Evolutionary conservation across 176 grass and related monocot species (phyloP), one percentile per base, ranked within the genome.

Genomic region (bread wheat (Triticum aestivum)): DNA sequence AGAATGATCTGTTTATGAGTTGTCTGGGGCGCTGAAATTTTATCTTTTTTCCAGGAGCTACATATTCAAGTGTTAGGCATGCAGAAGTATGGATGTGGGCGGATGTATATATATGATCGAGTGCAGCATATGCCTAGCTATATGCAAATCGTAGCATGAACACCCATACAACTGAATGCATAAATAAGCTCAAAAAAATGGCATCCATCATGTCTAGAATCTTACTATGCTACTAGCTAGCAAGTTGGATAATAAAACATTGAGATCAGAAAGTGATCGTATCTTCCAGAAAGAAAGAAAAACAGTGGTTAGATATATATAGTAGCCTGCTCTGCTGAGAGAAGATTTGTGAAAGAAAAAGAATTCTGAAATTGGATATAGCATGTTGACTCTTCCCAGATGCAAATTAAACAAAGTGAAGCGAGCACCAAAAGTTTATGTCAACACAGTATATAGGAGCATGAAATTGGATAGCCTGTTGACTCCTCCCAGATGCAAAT

Each of bases 311-410:
- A 45, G 42, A 45, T 45, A 45, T 41, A 41, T 45, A 44, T 65
- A 39, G 17, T 64, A 24, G 12, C 33, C 56, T 79, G 24, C 1
- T 79, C 58, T 79, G 58, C 39, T 41, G 8, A 78, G 33, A 59
- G 58, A 58, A 61, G 5, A 27, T 79, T 26, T 51, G 24, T 76
- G 14, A 54, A 62, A 77, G 27, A 42, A 62, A 78, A 64, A 17
- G 2, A 41, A 39, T 12, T 79, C 23, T 65, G 37, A 23, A 79
- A 65, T 45, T 65, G 61, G 61, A 45, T 80, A 80, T 80, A 80
- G 38, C 23, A 24, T 41, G 38, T 21, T 29, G 38, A 49, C 79
- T 81, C 79, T 80, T 44, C 61, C 58, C n/a, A 26, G 38, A 18
- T 65, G 13, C 37, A 64, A 44, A 29, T 41, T 27, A 65, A 79